phyloP scores from a whole-genome alignment of 2,329 filamentous ascomycete genomes.

The Hansfordia pulvinata region DNA sequence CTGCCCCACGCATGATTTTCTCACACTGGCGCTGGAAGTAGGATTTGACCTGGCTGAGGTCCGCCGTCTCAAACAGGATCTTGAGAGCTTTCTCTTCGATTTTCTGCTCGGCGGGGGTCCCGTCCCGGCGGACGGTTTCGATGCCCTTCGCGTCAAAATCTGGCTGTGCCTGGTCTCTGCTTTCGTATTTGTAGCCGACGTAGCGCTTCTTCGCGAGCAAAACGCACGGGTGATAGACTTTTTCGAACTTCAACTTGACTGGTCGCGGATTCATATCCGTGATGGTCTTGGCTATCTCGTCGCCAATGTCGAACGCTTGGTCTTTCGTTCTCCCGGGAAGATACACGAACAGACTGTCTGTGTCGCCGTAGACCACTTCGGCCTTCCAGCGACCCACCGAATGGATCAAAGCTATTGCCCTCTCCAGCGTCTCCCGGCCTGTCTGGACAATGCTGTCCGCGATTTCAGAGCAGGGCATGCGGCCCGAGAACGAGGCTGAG shows the following conservation, averaged over 20 bases:
- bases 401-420: constrained; percentile 85
- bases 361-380: constrained; percentile 96
- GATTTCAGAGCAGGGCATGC: constrained; percentile 97
- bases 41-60: constrained; percentile 74
- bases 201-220: constrained; percentile 95
- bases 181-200: constrained; percentile 94
- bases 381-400: constrained; percentile 78
- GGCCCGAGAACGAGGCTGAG: constrained; percentile 88
- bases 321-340: constrained; percentile 77
- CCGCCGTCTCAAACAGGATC: constrained; percentile 77
- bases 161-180: constrained; percentile 57
- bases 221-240: constrained; percentile 92
- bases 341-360: constrained; percentile 85
- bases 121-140: constrained; percentile 89
- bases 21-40: constrained; percentile 85
- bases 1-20: constrained; percentile 80
- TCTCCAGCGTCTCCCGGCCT: constrained; percentile 85
- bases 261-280: constrained; percentile 84
- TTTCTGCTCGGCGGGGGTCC: constrained; percentile 89
- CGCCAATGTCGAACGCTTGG: constrained; percentile 83
- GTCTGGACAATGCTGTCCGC: constrained; percentile 97
- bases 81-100: constrained; percentile 88
- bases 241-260: constrained; percentile 95
- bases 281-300: constrained; percentile 79
- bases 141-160: constrained; percentile 98